A percentile compares a stretch with the other conserved stretches of the same genome.
Conservation (phyloP, 2,329 filamentous ascomycete species). For the Penicillium sp. region DNA sequence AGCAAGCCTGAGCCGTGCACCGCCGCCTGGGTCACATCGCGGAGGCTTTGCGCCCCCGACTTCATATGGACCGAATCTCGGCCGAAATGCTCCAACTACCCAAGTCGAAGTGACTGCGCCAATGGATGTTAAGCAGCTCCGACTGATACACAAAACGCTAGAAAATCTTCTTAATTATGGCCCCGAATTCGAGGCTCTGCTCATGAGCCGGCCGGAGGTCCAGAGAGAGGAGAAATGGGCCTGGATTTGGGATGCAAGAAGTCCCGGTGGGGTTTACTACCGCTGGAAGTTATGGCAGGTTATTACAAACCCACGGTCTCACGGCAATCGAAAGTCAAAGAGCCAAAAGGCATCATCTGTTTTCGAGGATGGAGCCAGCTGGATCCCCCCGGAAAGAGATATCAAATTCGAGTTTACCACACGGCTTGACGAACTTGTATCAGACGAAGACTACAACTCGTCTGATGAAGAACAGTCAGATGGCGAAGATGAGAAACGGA, state of each 20-base stretch:
- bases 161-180: conserved; percentile 80
- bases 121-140: conserved; percentile 75
- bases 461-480: conserved; percentile 77
- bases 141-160: conserved; percentile 84
- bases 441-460: conserved; percentile 83
- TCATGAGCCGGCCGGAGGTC: conserved; percentile 85
- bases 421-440: conserved; percentile 75
- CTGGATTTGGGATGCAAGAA: conserved; percentile 88
- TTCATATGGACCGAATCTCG: conserved; percentile 62
- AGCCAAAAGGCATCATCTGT: conserved; percentile 61
- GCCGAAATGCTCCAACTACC: conserved; percentile 55
- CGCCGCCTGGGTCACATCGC: conserved; percentile 54
- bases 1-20: conserved; percentile 54
- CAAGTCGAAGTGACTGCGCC: conserved; percentile 77
- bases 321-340: conserved; percentile 40
- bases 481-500: conserved; percentile 49
- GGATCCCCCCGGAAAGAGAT: conserved; percentile 73
- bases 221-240: conserved; percentile 89
- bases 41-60: conserved; percentile 76
- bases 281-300: conserved; percentile 90
- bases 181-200: conserved; percentile 83
- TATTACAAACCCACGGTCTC: conserved; percentile 65
- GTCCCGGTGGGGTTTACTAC: conserved; percentile 83
- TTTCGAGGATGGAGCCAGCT: conserved; percentile 77
- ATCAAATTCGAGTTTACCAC: conserved; percentile 84